Evolutionary conservation across 345 rosid genomes (phyloP), one percentile per base, ranked within the genome.

Genomic region (Aurinia saxatilis): DNA sequence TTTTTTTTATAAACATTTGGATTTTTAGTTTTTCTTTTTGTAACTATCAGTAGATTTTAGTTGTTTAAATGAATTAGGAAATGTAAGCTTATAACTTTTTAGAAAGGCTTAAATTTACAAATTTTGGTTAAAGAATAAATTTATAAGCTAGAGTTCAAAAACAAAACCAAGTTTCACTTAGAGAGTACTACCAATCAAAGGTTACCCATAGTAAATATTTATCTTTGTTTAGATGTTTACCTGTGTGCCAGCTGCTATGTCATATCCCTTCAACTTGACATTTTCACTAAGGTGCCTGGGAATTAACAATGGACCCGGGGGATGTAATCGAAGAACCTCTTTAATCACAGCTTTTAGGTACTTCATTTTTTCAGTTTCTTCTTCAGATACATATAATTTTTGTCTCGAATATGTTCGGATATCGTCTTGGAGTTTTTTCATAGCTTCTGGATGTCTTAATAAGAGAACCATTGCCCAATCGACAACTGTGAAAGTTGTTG

Each of bases 391-490:
- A 18, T 33, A 18, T 8, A 36, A 9, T 5, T 67, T 71, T 8
- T 31, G 19, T 10, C 17, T 47, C 1, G 30, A 16, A 13, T 38
- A 34, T 21, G 25, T 8, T 27, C 68, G 50, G n/a, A 68, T 31
- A 55, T 77, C 81, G 1, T 72, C 60, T 60, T 64, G 75, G 6
- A 73, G 31, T 27, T 42, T 55, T 10, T 71, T 57, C 75, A 77
- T 60, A 8, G 25, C 48, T 12, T 29, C 9, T 15, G 77, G 77
- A 31, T 79, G 65, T 60, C 57, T 76, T 9, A 74, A 10, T 5
- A 79, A 68, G 23, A 73, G 68, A 0, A 61, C 31, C 79, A 77
- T 76, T 36, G 47, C 34, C 83, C 83, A 79, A 18, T 76, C 83
- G 2, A 77, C 5, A 15, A 53, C 49, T 1, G 71, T 35, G 13